phyloP scores from a whole-genome alignment of 768 basidiomycete genomes.

The Kondoa malvinella region DNA sequence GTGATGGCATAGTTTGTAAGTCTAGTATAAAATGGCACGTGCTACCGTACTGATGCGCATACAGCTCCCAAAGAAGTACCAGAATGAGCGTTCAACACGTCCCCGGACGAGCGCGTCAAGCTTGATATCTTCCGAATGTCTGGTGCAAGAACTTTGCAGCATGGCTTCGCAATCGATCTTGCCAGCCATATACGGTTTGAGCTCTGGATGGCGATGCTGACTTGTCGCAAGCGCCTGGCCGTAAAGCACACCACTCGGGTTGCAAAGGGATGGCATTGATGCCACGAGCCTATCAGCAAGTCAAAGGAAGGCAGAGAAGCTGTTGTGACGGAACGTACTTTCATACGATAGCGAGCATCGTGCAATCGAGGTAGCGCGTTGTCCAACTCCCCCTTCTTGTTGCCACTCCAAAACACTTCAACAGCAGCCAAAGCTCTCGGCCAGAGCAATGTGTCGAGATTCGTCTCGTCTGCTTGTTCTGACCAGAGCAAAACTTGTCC shows the following conservation, averaged over 20 bases:
- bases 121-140: too few species aligned
- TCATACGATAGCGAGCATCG: conserved; percentile 35
- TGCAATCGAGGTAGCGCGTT: conserved; percentile 50
- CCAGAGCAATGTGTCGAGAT: conserved; percentile 54
- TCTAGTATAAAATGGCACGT: background rate
- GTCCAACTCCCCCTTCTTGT: conserved; percentile 33
- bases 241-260: conserved; percentile 54
- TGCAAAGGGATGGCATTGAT: conserved; percentile 47
- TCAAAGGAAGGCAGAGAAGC: conserved; percentile 26
- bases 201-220: too few species aligned
- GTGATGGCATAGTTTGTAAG: conserved; percentile 4
- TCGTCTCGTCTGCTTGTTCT: conserved; percentile 53
- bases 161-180: too few species aligned
- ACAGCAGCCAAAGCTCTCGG: conserved; percentile 54
- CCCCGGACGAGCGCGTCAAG: too few species aligned
- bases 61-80: conserved; percentile 6
- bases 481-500: conserved; percentile 61
- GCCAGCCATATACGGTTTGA: too few species aligned
- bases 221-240: conserved; percentile 45
- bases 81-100: too few species aligned
- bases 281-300: conserved; percentile 47
- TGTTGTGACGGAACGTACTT: background rate
- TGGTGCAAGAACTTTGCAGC: too few species aligned
- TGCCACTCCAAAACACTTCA: conserved; percentile 63
- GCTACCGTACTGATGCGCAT: background rate